These are phyloP conservation scores for Plectosphaerella cucumerina DNA, from an alignment of 2,329 filamentous ascomycete species.

Conservation along the genomic window DNA sequence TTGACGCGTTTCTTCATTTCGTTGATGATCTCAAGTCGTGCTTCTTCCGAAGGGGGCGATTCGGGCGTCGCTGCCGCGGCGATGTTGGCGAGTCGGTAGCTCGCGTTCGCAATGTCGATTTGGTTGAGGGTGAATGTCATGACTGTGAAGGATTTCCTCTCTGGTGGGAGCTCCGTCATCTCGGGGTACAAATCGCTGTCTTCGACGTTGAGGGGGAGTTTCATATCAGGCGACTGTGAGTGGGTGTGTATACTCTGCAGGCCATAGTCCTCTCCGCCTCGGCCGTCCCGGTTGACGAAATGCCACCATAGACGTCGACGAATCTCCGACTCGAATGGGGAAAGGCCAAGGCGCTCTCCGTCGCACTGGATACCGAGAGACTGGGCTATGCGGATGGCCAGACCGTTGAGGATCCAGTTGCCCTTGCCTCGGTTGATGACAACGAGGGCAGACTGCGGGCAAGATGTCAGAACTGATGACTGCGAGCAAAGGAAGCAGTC, in stretches of 20 bases:
- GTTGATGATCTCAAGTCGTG: slow-evolving; percentile 35
- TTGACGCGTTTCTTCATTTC: slow-evolving; percentile 40
- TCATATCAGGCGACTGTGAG: slow-evolving; percentile 44
- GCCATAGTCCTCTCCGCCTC: slow-evolving; percentile 55
- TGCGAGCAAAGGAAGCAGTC: neutral
- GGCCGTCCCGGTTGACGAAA: slow-evolving; percentile 46
- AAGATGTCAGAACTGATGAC: slow-evolving; percentile 1
- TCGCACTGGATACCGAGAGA: slow-evolving; percentile 50
- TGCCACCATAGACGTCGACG: slow-evolving; percentile 52
- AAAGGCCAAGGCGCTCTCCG: slow-evolving; percentile 23
- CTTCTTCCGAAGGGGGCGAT: slow-evolving; percentile 17
- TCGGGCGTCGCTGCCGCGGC: slow-evolving; percentile 7
- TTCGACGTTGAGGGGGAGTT: slow-evolving; percentile 52
- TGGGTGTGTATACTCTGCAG: slow-evolving; percentile 15
- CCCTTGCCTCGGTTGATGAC: slow-evolving; percentile 27
- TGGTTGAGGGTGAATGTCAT: slow-evolving; percentile 53
- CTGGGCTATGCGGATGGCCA: slow-evolving; percentile 41
- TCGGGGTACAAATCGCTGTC: slow-evolving; percentile 46
- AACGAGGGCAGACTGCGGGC: slow-evolving; percentile 22
- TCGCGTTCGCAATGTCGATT: slow-evolving; percentile 38
- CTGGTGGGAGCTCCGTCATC: slow-evolving; percentile 41
- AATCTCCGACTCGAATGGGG: slow-evolving; percentile 47
- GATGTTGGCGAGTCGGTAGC: slow-evolving; percentile 17
- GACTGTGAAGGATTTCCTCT: slow-evolving; percentile 49
- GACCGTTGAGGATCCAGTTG: slow-evolving; percentile 36